Conservation (phyloP, 306 rosid species). For the Pyrus communis region DNA sequence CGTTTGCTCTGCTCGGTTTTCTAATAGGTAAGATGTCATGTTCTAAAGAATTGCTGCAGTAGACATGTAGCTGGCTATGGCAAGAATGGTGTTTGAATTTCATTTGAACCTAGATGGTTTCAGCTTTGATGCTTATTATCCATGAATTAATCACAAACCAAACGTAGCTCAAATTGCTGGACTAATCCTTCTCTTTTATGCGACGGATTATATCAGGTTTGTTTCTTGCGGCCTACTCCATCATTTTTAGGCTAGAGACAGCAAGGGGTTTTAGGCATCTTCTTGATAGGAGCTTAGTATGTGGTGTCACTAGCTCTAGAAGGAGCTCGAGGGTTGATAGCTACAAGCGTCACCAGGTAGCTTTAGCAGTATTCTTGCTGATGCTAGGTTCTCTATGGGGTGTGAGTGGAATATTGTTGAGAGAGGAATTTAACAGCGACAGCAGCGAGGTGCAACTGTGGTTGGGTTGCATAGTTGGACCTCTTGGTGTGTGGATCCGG, state of each 20-base stretch:
- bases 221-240: constrained; percentile 55
- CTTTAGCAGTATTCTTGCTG: constrained; percentile 25
- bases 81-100: not conserved
- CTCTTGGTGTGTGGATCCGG: constrained; percentile 71
- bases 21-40: constrained; percentile 42
- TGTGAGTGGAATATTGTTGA: constrained; percentile 27
- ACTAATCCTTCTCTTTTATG: not conserved
- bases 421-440: constrained; percentile 32
- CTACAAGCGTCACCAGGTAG: constrained; percentile 30
- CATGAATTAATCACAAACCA: not conserved
- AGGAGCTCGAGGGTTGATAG: constrained; percentile 40
- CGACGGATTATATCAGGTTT: constrained; percentile 41
- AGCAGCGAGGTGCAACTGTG: constrained; percentile 38
- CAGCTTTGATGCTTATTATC: constrained; percentile 2
- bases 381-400: constrained; percentile 45
- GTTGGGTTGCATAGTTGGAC: constrained; percentile 76
- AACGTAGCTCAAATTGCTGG: not conserved
- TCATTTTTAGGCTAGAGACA: constrained; percentile 60
- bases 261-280: constrained; percentile 59
- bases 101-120: not conserved
- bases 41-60: not conserved
- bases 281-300: constrained; percentile 24
- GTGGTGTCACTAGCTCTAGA: constrained; percentile 10
- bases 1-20: constrained; percentile 49
- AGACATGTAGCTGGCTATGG: constrained; percentile 20